Conservation (phyloP, 208 protist genomes). For the Acanthamoeba lenticulata region DNA sequence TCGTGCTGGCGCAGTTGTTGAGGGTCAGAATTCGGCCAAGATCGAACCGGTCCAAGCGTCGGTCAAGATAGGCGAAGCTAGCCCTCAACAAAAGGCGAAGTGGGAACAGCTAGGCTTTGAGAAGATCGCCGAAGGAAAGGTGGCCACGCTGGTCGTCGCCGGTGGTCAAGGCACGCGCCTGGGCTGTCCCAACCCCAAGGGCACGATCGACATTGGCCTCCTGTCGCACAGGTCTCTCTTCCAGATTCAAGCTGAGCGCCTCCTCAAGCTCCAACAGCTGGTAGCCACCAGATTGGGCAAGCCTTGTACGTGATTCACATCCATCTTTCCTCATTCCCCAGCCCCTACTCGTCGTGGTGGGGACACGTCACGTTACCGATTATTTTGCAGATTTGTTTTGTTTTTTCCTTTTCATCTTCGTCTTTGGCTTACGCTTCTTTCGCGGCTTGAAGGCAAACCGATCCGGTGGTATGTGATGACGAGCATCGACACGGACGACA, state of each 20-base stretch:
- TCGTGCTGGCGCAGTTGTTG: slow-evolving; percentile 1
- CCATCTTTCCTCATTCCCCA: background rate
- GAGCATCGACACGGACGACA: slow-evolving; percentile 92
- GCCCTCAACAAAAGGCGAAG: background rate
- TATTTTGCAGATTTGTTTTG: slow-evolving; percentile 37
- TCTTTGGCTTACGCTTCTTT: too few relatives aligned
- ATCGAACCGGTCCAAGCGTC: slow-evolving; percentile 68
- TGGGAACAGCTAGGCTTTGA: slow-evolving; percentile 67
- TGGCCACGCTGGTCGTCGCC: slow-evolving; percentile 95
- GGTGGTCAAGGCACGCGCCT: slow-evolving; percentile 98
- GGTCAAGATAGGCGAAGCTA: background rate
- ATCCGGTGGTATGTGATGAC: slow-evolving; percentile 97
- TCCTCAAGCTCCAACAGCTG: slow-evolving; percentile 91
- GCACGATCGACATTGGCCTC: slow-evolving; percentile 90
- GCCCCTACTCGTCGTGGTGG: background rate
- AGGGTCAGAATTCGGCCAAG: slow-evolving; percentile 27
- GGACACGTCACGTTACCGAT: background rate
- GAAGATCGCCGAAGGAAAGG: slow-evolving; percentile 88
- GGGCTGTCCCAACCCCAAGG: slow-evolving; percentile 96
- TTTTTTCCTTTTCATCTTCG: too few relatives aligned
- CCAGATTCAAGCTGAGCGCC: slow-evolving; percentile 95
- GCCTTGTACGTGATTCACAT: background rate
- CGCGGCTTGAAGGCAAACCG: slow-evolving; percentile 15
- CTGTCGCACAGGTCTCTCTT: slow-evolving; percentile 96
- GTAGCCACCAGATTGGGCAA: slow-evolving; percentile 65